These are phyloP conservation scores for Mucor indicus DNA, from an alignment of 371 early-diverging fungal species.

Conservation along the genomic window DNA sequence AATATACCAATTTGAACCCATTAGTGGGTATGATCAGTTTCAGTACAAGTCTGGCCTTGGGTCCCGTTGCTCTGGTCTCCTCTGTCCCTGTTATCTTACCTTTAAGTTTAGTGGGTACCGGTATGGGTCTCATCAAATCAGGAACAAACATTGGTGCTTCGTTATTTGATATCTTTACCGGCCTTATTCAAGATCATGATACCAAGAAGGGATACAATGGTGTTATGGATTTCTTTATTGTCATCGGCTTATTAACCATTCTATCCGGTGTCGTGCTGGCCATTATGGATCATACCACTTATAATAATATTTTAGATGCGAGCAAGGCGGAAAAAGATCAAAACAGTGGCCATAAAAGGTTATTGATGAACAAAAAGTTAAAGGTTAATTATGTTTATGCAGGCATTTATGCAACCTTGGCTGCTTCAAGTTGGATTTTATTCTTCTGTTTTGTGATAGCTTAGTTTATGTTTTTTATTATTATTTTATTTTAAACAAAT, in stretches of 20 bases:
- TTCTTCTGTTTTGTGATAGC: conserved; percentile 34
- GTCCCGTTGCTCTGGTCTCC: conserved; percentile 66
- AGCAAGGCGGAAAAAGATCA: not conserved
- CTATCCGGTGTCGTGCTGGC: conserved; percentile 40
- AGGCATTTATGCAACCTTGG: conserved; percentile 28
- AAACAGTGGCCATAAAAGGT: conserved; percentile 6
- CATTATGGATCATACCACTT: conserved; percentile 40
- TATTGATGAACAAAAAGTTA: conserved; percentile 13
- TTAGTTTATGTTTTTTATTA: conserved; percentile 1
- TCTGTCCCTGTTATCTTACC: conserved; percentile 65
- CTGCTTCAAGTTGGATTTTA: conserved; percentile 49
- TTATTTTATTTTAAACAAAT: too few species aligned
- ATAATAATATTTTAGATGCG: conserved; percentile 42
- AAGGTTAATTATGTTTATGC: conserved; percentile 50
- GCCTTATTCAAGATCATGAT: conserved; percentile 59
- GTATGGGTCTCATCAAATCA: conserved; percentile 68
- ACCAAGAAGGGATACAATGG: conserved; percentile 45
- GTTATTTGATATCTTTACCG: conserved; percentile 64
- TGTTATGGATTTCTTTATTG: conserved; percentile 56
- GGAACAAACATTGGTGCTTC: conserved; percentile 63
- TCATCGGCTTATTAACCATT: conserved; percentile 38
- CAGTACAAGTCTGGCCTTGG: conserved; percentile 62
- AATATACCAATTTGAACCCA: conserved; percentile 51
- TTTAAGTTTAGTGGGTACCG: conserved; percentile 60
- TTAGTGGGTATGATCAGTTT: conserved; percentile 62